These are phyloP conservation scores for Acacia pycnantha DNA, from an alignment of 331 rosid species.

Conservation along the genomic window DNA sequence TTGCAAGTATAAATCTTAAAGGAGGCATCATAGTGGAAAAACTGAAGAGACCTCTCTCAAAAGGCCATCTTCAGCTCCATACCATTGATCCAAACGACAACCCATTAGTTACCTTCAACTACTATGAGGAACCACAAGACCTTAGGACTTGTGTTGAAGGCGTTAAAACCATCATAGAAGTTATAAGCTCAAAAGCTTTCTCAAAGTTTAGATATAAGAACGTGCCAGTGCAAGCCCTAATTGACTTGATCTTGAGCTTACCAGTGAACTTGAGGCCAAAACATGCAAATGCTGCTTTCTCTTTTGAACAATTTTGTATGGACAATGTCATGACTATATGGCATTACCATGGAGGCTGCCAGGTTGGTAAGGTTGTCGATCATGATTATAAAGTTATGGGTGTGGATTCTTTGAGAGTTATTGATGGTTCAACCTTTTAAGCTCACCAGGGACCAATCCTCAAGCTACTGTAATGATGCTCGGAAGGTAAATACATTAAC, in stretches of 20 bases:
- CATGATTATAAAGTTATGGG: neutral
- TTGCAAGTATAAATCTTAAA: conserved; percentile 30
- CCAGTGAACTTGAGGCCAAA: conserved; percentile 61
- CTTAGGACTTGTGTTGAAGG: conserved; percentile 16
- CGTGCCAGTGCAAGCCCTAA: conserved; percentile 39
- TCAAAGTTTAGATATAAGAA: conserved; percentile 47
- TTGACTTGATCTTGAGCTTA: conserved; percentile 36
- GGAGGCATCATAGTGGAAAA: conserved; percentile 68
- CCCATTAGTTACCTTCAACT: neutral
- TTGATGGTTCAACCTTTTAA: conserved; percentile 73
- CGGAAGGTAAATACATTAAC: conserved; percentile 48
- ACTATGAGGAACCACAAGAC: neutral
- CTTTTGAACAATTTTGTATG: conserved; percentile 64
- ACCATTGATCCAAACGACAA: conserved; percentile 51
- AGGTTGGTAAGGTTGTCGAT: neutral
- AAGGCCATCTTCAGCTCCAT: conserved; percentile 55
- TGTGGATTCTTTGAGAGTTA: conserved; percentile 58
- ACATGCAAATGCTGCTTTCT: conserved; percentile 42
- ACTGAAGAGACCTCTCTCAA: conserved; percentile 53
- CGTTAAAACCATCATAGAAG: conserved; percentile 55
- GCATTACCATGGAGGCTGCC: neutral
- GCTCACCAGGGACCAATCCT: conserved; percentile 74
- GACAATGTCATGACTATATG: conserved; percentile 65
- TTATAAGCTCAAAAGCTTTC: conserved; percentile 58
- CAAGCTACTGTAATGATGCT: conserved; percentile 88